Base-by-base conservation (phyloP, 768 basidiomycete species). In the Goffeauzyma gilvescens region DNA sequence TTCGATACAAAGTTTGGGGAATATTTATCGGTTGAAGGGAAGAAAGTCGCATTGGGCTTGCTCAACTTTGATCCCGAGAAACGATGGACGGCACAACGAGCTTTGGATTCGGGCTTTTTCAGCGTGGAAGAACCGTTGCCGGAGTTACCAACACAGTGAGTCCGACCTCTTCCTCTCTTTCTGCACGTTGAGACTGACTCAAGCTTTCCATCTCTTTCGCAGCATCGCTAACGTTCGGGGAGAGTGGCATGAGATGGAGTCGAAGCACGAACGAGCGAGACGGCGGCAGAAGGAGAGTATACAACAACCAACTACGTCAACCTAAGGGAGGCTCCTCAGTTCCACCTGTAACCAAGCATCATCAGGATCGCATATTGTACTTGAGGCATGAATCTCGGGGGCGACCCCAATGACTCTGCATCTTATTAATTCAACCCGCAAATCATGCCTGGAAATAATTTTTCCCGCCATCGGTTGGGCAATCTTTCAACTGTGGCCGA, bases 171-270 rank as follows among this genome's bases (percentile, higher is more conserved):
- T 15, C n/a, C 32, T 13, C 35, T 21, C 30, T 39, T 41, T 32
- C 6, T 31, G 17, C 38, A 30, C 38, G 31, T 14, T 20, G 9
- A 32, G 15, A 10, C 28, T 35, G 2, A 32, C 8, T 14, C 2
- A 5, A 5, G 17, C 25, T 45, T 26, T 31, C 15, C 12, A 17
- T 20, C 38, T 32, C 39, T 17, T 23, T 18, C 22, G 12, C 42
- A 89, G 87, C 40, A 65, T 96, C 45, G 72, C 79, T 10, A 72
- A 72, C 10, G 65, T 93, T 31, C 76, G 84, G 59, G 90, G 93
- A 33, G 93, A 96, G 62, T 95, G 89, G 83, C 93, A 99, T 64
- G 93, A 99, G 63, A 71, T 89, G 49, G 89, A 95, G 62, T 82
- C 84, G 10, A 99, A 95, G 64, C 72, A 78, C 44, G 86, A 95